Evolutionary conservation across 1,284 basidiomycete genomes (phyloP), one percentile per base, ranked within the genome.

Genomic region (Apiotrichum sp.): DNA sequence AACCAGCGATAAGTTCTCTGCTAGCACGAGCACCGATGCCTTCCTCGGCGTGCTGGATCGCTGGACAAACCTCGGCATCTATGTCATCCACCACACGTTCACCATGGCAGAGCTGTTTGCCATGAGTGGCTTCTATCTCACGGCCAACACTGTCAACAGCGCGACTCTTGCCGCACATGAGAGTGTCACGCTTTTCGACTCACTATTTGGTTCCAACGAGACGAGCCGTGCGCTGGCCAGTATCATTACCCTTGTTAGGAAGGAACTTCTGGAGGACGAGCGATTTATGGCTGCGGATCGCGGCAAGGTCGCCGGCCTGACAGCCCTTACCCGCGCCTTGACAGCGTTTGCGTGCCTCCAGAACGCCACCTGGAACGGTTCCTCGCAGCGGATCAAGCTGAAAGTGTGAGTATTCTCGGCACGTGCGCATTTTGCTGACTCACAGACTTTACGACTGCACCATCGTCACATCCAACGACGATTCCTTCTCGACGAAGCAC

Each of bases 61-160:
- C 50, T 80, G 79, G 62, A 80, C 80, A n/a, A 78, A 79, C 52
- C 67, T 80, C 1, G 80, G 79, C n/a, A 76, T 80, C 58, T 80
- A 80, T 58, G 55, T 80, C 50, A 75, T 78, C 14, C 78, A 80
- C 56, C 78, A 80, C 62, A 75, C 77, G 2, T 79, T 80, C 61
- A 79, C 79, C 10, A 68, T 81, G 44, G 77, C 78, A 22, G 80
- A 81, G 59, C 73, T 81, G 33, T 80, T 81, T 59, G 66, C 79
- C 45, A 78, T 80, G 77, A 75, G 77, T 33, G 75, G 78, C 5
- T 78, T 81, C 64, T 76, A 77, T 63, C 72, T 81, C 50, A 77
- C 77, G 0, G 64, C 71, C 16, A 72, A 70, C 38, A 69, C 72
- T 1, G 57, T 78, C 22, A 59, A 67, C 14, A 71, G 72, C 2